Base-by-base conservation (phyloP, 2,329 filamentous ascomycete genomes). In the Cryphonectria japonica region DNA sequence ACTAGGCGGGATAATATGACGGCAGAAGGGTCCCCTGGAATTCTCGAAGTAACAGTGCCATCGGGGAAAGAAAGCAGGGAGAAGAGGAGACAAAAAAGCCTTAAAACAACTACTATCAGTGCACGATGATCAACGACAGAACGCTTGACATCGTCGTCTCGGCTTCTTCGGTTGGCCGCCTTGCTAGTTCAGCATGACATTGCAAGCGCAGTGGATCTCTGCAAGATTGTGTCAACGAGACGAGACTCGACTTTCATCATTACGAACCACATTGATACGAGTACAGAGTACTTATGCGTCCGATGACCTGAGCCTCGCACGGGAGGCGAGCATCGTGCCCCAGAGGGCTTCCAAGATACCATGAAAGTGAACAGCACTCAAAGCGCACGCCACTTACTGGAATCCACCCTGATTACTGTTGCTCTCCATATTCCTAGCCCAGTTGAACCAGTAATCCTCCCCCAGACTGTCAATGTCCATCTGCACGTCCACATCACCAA, bases 401-500 rank as follows among this genome's bases (percentile, higher is more conserved):
- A 59, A 34, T 2, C 29, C 54, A 8, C 29, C 54, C 54, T 59
- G 26, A 37, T 46, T 34, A 34, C 63, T 29, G 11, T 29, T n/a
- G 29, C 63, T 65, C 19, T 65, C 63, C 63, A 65, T 65, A 22
- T 65, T 50, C 43, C 43, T 52, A 19, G 63, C 63, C 63, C 63
- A 65, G 34, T 65, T 34, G 13, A 65, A 65, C 63, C 63, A 65
- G 34, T 65, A 65, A n/a, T 29, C 52, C 16, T 65, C 63, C 16
- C 63, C 41, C 29, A 65, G 41, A 26, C 32, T 65, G 63, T 70
- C 69, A 41, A 73, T 37, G 29, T 71, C 70, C 6, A 80, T 71
- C 11, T 81, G 77, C 71, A 80, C 75, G 37, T 79, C 76, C 4
- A 77, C 34, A 6, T 76, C 74, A 4, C 66, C 72, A 50, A 79